Evolutionary conservation across 2,329 filamentous ascomycete species (phyloP).

Genomic region (Didymella glomerata): DNA sequence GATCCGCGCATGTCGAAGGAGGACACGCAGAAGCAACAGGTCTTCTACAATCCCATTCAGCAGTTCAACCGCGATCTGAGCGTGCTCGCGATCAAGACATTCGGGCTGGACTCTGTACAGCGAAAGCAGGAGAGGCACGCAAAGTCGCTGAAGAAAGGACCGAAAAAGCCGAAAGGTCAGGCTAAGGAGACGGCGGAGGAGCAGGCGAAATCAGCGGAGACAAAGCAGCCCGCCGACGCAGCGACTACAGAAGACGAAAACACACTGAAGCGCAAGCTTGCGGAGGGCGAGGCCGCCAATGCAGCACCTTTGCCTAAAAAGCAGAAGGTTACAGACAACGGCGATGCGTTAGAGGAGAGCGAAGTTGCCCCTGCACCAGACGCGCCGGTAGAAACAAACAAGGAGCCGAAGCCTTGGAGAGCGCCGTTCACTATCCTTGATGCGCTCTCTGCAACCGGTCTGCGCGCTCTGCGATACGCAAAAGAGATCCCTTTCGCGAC

Average conservation of each 20-base stretch:
- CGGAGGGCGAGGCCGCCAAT: conserved; percentile 24
- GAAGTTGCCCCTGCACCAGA: conserved; percentile 10
- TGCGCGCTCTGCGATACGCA: conserved; percentile 89
- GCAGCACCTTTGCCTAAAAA: conserved; percentile 35
- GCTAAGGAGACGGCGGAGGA: conserved; percentile 21
- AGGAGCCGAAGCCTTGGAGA: conserved; percentile 31
- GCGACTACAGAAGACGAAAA: conserved; percentile 6
- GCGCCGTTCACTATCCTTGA: conserved; percentile 75
- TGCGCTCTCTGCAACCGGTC: conserved; percentile 90
- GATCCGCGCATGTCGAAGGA: conserved; percentile 59
- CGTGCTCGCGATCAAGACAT: conserved; percentile 88
- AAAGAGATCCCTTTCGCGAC: conserved; percentile 88
- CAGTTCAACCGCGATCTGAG: conserved; percentile 98
- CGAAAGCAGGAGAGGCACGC: conserved; percentile 58
- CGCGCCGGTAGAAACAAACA: conserved; percentile 3
- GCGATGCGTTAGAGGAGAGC: conserved; percentile 17
- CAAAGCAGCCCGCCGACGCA: background rate
- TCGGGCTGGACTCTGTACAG: conserved; percentile 72
- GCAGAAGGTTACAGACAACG: conserved; percentile 34
- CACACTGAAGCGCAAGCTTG: conserved; percentile 40
- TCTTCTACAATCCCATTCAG: conserved; percentile 99
- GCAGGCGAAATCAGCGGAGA: background rate
- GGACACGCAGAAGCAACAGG: conserved; percentile 70
- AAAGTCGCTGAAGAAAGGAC: conserved; percentile 47
- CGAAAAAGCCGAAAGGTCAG: conserved; percentile 33